These are phyloP conservation scores for Gigaspora rosea DNA, from an alignment of 192 early-diverging fungal species.

Conservation along the genomic window DNA sequence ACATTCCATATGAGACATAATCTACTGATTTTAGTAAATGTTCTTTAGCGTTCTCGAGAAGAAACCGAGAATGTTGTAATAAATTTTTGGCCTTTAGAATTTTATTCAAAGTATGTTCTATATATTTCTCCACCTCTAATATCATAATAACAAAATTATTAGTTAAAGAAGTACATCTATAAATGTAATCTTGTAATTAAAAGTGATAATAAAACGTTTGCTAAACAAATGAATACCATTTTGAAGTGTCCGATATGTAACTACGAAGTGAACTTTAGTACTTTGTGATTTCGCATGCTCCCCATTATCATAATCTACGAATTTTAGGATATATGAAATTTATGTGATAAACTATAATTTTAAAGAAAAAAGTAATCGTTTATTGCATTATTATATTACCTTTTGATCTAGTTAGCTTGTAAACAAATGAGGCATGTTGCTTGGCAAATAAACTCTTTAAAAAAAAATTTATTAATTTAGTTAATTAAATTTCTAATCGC, in stretches of 20 bases:
- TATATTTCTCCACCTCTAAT: conserved; percentile 53
- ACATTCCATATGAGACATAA: conserved; percentile 60
- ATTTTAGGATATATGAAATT: background rate
- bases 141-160: background rate
- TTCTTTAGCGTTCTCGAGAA: conserved; percentile 48
- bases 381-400: conserved; percentile 32
- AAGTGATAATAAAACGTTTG: background rate
- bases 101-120: conserved; percentile 43
- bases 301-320: background rate
- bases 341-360: background rate
- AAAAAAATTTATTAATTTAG: background rate
- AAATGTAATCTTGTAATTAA: too few species aligned
- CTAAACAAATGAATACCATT: conserved; percentile 41
- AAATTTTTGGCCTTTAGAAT: conserved; percentile 47
- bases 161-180: too few species aligned
- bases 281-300: conserved; percentile 9
- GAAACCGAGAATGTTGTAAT: conserved; percentile 50
- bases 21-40: conserved; percentile 57
- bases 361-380: background rate
- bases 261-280: conserved; percentile 55
- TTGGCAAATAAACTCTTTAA: conserved; percentile 55
- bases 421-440: conserved; percentile 58
- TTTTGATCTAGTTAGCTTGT: conserved; percentile 50
- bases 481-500: background rate
- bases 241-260: conserved; percentile 49